Evolutionary conservation across 768 basidiomycete species (phyloP), one percentile per base, ranked within the genome.

Genomic region (Boletus vermiculosoides): DNA sequence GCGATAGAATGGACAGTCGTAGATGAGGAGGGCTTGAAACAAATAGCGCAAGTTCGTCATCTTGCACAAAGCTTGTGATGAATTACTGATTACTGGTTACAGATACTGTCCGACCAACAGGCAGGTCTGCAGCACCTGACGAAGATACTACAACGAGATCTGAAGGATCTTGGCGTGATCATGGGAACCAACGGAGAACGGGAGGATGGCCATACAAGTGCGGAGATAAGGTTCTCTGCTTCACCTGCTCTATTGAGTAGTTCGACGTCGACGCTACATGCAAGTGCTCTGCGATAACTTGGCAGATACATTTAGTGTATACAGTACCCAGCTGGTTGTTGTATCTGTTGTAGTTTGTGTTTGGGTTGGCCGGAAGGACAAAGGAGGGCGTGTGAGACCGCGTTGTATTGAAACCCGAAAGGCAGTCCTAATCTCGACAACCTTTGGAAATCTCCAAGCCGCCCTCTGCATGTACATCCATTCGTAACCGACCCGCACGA

Each of bases 51-150:
- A 80, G 90, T 89, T 56, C 18, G 77, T 66, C 46, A 9, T 45
- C 37, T 50, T 57, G 57, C 30, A 18, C 49, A 12, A 22, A n/a
- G 16, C 7, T 5, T 5, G 16, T 9, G 12, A 42, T 18, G 23
- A 25, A 20, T 36, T 10, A 36, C 45, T 59, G 41, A 63, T 44
- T 36, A 6, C 30, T 49, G n/a, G 53, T 23, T 20, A 12, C 63
- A 91, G 87, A 89, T 93, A 59, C 72, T 94, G 37, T 74, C 77
- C 8, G 86, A 90, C 59, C 86, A 94, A 67, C 92, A 94, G 67
- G 80, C 84, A 0, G 92, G 92, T 23, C 74, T 94, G 52, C 85
- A 85, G 25, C 88, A 93, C 68, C 75, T 94, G 50, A 92, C 88
- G 9, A 88, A 84, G 66, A 85, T 92, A 42, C 66, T 94, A 52